Percentiles rank a stretch among this genome's conserved stretches.
These are phyloP conservation scores for Tillandsia fasciculata DNA, from an alignment of 176 grass and related monocot species.

Conservation along the genomic window DNA sequence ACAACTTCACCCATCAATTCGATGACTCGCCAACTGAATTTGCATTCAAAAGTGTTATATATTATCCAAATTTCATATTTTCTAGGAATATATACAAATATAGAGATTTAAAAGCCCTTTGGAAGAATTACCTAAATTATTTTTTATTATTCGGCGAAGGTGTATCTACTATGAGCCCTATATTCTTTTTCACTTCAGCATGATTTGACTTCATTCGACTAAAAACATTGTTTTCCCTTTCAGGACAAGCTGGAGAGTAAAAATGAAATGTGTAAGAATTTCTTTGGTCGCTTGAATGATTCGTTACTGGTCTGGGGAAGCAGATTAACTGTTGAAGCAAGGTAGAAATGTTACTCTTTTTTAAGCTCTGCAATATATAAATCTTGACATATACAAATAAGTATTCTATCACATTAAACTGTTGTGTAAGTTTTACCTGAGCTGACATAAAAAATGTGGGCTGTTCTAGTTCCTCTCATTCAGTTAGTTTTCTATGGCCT, in stretches of 20 bases:
- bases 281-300: conserved; percentile 62
- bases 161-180: background rate
- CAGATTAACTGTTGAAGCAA: conserved; percentile 70
- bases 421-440: too few relatives aligned
- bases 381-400: too few relatives aligned
- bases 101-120: too few relatives aligned
- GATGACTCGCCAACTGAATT: background rate
- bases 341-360: conserved; percentile 28
- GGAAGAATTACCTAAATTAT: too few relatives aligned
- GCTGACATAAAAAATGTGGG: too few relatives aligned
- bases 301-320: conserved; percentile 76
- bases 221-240: conserved; percentile 13
- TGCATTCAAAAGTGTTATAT: background rate
- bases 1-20: background rate
- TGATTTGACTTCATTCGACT: conserved; percentile 8
- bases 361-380: too few relatives aligned
- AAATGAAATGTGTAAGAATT: conserved; percentile 59
- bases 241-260: conserved; percentile 66
- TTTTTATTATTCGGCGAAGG: too few relatives aligned
- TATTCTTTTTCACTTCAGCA: background rate
- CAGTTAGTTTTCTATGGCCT: too few relatives aligned
- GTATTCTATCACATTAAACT: too few relatives aligned
- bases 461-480: too few relatives aligned
- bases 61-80: too few relatives aligned
- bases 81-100: too few relatives aligned